These are phyloP conservation scores for Blastomyces silverae DNA, from an alignment of 2,329 filamentous ascomycete genomes.

Conservation along the genomic window DNA sequence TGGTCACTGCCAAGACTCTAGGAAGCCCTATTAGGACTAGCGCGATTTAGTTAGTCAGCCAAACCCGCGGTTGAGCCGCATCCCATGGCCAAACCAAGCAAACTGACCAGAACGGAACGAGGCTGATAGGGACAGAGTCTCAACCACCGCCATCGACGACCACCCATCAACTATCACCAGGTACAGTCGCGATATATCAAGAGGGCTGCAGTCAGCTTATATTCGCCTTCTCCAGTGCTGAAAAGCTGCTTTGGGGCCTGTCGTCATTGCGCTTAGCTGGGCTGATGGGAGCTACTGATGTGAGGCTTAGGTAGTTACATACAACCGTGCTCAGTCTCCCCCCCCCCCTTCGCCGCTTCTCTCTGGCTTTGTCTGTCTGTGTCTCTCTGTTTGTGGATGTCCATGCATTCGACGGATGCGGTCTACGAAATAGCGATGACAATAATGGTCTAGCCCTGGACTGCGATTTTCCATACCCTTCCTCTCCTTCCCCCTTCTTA, in stretches of 20 bases:
- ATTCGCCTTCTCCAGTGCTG: neutral
- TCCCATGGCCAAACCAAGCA: neutral
- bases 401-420: neutral
- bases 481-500: neutral
- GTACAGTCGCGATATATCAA: neutral
- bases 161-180: neutral
- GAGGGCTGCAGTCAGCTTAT: neutral
- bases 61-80: constrained; percentile 6
- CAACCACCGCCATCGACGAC: constrained; percentile 1
- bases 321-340: neutral
- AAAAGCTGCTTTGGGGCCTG: neutral
- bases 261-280: neutral
- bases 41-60: neutral
- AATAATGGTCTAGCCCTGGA: neutral
- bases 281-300: neutral
- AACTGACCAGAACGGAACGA: neutral
- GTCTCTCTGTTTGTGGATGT: neutral
- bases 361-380: neutral
- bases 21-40: neutral
- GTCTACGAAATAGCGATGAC: neutral
- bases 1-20: too few species aligned
- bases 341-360: neutral
- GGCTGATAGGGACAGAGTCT: neutral
- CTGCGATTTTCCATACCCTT: neutral
- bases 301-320: neutral